A percentile compares a stretch with the other conserved stretches of the same genome.
Evolutionary conservation across 169 alveolate genomes (phyloP).

Genomic region (Theileria parva): DNA sequence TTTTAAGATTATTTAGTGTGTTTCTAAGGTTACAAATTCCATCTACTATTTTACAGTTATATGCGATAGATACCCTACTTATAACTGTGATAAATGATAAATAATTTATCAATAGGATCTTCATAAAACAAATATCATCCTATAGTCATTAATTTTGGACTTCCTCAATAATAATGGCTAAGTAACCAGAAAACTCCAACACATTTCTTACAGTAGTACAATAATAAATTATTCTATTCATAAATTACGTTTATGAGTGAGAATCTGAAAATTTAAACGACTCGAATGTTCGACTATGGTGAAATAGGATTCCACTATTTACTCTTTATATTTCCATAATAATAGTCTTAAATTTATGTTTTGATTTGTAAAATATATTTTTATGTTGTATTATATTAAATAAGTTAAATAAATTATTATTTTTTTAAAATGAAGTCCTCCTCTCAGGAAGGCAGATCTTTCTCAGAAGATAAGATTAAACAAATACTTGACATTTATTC

Average conservation of each 20-base stretch:
- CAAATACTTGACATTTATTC: conserved; percentile 34
- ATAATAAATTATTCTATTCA: not conserved
- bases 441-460: conserved; percentile 20
- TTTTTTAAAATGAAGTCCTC: not conserved
- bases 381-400: conserved; percentile 1
- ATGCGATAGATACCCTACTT: not conserved
- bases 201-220: not conserved
- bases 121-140: not conserved
- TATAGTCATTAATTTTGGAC: not conserved
- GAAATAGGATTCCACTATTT: conserved; percentile 6
- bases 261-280: not conserved
- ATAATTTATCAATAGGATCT: not conserved
- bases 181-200: not conserved
- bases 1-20: not conserved
- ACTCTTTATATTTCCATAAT: not conserved
- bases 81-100: conserved; percentile 2
- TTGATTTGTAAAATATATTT: not conserved
- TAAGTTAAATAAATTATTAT: not conserved
- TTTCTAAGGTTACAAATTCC: not conserved
- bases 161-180: not conserved
- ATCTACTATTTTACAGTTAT: conserved; percentile 8
- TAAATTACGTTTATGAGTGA: not conserved
- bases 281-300: not conserved
- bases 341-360: not conserved
- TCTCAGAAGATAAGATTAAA: conserved; percentile 31